Evolutionary conservation across 2,329 filamentous ascomycete species (phyloP).

Genomic region (Cordyceps militaris): DNA sequence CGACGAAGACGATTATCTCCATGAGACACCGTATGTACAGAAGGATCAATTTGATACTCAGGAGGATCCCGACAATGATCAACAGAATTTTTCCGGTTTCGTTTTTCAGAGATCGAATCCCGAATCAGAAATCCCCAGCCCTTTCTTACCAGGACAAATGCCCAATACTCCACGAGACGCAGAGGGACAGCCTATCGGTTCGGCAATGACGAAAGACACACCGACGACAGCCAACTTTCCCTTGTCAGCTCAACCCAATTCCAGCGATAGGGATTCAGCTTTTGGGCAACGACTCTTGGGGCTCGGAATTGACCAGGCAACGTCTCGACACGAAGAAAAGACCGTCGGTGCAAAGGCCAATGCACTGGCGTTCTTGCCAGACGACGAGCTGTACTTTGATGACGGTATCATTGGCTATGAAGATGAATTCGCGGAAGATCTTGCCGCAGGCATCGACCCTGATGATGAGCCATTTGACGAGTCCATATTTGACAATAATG

Average conservation of each 20-base stretch:
- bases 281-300: constrained; percentile 3
- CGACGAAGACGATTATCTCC: constrained; percentile 33
- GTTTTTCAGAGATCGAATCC: constrained; percentile 37
- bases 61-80: constrained; percentile 46
- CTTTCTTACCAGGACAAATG: constrained; percentile 38
- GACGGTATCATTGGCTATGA: constrained; percentile 50
- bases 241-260: constrained; percentile 1
- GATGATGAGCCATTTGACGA: constrained; percentile 60
- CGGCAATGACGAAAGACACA: constrained; percentile 45
- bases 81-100: constrained; percentile 53
- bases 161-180: constrained; percentile 52
- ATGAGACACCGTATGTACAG: constrained; percentile 20
- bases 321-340: neutral
- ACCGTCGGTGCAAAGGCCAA: neutral
- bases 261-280: neutral
- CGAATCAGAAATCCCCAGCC: constrained; percentile 43
- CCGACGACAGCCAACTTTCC: constrained; percentile 18
- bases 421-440: constrained; percentile 39
- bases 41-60: constrained; percentile 21
- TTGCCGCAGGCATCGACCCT: constrained; percentile 33
- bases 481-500: constrained; percentile 63
- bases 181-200: constrained; percentile 49
- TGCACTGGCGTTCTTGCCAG: neutral
- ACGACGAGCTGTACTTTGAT: constrained; percentile 64
- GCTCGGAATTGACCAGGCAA: neutral